These are phyloP conservation scores for Intubia oerlemansii DNA, from an alignment of 2,329 filamentous ascomycete species.

Conservation along the genomic window DNA sequence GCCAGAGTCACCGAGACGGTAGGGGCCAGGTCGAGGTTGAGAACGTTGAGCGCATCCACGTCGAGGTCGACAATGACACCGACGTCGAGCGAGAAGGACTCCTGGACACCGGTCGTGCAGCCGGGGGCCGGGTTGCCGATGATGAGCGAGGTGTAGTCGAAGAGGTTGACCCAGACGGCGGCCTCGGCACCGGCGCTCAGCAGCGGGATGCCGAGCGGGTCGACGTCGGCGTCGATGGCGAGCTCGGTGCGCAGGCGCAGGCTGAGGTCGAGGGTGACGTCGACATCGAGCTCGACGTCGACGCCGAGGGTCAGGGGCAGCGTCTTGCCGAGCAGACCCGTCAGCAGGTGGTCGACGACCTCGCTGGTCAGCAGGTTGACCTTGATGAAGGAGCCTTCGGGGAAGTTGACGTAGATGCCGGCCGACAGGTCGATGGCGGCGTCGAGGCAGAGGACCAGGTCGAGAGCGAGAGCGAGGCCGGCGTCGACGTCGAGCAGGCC, in stretches of 20 bases:
- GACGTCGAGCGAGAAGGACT: conserved; percentile 10
- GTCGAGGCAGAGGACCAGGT: conserved; percentile 10
- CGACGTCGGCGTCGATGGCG: conserved; percentile 8
- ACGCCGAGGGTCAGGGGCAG: conserved; percentile 9
- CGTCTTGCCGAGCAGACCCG: conserved; percentile 9
- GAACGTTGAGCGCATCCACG: conserved; percentile 8
- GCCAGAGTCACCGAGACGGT: conserved; percentile 11
- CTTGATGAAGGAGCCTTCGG: conserved; percentile 11
- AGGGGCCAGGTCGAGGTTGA: conserved; percentile 11
- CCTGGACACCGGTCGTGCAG: conserved; percentile 4
- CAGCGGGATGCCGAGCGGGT: conserved; percentile 9
- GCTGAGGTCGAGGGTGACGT: conserved; percentile 10
- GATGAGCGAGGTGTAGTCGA: conserved; percentile 12
- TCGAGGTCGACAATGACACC: conserved; percentile 11
- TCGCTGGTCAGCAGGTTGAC: conserved; percentile 10
- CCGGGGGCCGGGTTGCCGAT: conserved; percentile 2
- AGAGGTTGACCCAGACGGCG: conserved; percentile 13
- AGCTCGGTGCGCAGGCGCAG: conserved; percentile 12
- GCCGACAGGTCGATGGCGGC: conserved; percentile 10
- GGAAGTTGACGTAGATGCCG: conserved; percentile 11
- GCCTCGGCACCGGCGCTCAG: conserved; percentile 11
- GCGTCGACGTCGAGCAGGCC: conserved; percentile 9
- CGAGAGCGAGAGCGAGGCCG: conserved; percentile 11
- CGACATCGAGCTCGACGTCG: conserved; percentile 9
- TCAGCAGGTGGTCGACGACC: conserved; percentile 8